phyloP scores from a whole-genome alignment of 2,329 filamentous ascomycete genomes.

The Mycosphaerella sp. region DNA sequence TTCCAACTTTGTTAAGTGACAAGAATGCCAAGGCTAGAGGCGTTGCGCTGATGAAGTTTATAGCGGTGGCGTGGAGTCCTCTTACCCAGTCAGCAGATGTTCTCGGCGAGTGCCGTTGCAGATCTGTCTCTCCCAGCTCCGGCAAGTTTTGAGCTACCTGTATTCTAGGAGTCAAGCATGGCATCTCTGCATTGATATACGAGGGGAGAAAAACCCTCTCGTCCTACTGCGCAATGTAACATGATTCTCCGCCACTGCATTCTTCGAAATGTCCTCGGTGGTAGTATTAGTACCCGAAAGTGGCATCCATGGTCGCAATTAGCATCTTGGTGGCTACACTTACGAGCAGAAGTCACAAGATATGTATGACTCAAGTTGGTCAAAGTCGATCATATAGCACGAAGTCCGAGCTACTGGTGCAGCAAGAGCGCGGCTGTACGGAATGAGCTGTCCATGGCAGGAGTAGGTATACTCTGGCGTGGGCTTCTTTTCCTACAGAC shows the following conservation, averaged over 20 bases:
- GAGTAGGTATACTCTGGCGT: background rate
- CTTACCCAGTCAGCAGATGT: background rate
- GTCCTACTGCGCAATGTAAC: background rate
- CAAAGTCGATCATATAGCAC: no score
- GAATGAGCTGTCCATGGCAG: background rate
- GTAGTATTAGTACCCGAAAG: background rate
- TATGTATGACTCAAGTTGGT: background rate
- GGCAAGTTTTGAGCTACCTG: slow-evolving; percentile 6
- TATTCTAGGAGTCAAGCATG: no score
- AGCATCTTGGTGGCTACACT: no score
- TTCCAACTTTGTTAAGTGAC: slow-evolving; percentile 12
- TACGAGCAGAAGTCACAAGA: background rate
- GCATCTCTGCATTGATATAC: no score
- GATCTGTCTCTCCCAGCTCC: slow-evolving; percentile 3
- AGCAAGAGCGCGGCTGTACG: no score
- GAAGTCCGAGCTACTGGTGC: no score
- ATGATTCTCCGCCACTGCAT: background rate
- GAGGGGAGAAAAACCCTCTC: no score
- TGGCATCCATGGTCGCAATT: no score
- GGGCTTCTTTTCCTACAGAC: slow-evolving; percentile 2
- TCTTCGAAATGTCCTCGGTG: background rate
- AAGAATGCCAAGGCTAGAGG: slow-evolving; percentile 11
- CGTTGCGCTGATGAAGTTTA: slow-evolving; percentile 4
- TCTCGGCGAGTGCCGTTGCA: background rate
- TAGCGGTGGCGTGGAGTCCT: background rate